These are phyloP conservation scores for Echites panduratus DNA, from an alignment of 257 asterid genomes.

Conservation along the genomic window DNA sequence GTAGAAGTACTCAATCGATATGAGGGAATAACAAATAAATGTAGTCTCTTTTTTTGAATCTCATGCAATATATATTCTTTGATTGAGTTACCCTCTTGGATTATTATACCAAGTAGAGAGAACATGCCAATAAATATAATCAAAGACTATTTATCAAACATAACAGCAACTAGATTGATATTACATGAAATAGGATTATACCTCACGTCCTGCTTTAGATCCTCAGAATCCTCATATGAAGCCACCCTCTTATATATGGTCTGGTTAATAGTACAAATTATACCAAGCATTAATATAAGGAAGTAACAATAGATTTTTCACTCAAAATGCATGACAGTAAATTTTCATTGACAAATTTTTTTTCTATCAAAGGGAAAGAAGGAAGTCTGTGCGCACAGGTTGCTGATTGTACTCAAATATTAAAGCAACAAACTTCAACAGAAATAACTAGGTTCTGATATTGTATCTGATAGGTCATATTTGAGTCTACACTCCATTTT, in stretches of 20 bases:
- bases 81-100: neutral
- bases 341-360: neutral
- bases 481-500: neutral
- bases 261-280: conserved; percentile 31
- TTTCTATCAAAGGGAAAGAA: neutral
- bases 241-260: conserved; percentile 52
- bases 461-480: neutral
- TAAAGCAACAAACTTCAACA: neutral
- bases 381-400: neutral
- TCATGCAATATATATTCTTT: neutral
- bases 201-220: conserved; percentile 68
- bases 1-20: neutral
- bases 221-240: conserved; percentile 66
- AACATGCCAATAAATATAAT: neutral
- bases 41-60: neutral
- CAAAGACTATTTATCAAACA: neutral
- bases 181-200: conserved; percentile 23
- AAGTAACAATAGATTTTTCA: neutral
- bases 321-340: neutral
- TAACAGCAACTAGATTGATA: neutral
- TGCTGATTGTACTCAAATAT: neutral
- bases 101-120: no score
- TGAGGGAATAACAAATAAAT: neutral
- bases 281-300: conserved; percentile 7
- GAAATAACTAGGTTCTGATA: no score